phyloP scores from a whole-genome alignment of 805 yeast species.

The Wickerhamomyces bisporus region DNA sequence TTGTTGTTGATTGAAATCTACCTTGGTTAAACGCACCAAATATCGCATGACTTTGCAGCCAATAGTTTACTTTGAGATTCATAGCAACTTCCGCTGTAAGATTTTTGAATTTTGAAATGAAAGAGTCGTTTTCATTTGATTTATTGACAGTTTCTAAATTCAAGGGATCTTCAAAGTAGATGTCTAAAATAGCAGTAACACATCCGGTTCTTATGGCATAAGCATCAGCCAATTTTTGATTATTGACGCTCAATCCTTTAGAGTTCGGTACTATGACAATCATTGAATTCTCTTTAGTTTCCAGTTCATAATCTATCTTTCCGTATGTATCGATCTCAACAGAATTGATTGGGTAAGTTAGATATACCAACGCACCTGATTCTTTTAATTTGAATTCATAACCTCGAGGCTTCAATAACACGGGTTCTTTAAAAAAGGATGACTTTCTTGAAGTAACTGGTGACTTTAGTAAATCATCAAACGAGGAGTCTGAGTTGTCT shows the following conservation, averaged over 20 bases:
- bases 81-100: constrained; percentile 16
- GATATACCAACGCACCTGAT: constrained; percentile 13
- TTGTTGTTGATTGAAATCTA: constrained; percentile 15
- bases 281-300: constrained; percentile 23
- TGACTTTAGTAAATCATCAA: constrained; percentile 17
- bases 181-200: constrained; percentile 21
- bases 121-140: background rate
- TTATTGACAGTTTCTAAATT: constrained; percentile 3
- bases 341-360: constrained; percentile 20
- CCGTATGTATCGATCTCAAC: constrained; percentile 21
- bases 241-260: constrained; percentile 18
- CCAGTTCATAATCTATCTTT: constrained; percentile 19
- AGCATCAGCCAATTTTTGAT: constrained; percentile 23
- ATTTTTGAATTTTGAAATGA: constrained; percentile 16
- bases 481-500: constrained; percentile 10
- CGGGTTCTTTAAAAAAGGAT: constrained; percentile 13
- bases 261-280: constrained; percentile 23
- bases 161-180: constrained; percentile 19
- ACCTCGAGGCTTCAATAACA: constrained; percentile 17
- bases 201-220: constrained; percentile 24
- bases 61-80: constrained; percentile 13
- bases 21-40: constrained; percentile 18
- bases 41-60: constrained; percentile 20
- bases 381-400: constrained; percentile 17
- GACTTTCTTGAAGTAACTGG: constrained; percentile 11